Percentiles rank a stretch among this genome's conserved stretches.
Evolutionary conservation across 768 basidiomycete species (phyloP).

Genomic region (Kwoniella pini): DNA sequence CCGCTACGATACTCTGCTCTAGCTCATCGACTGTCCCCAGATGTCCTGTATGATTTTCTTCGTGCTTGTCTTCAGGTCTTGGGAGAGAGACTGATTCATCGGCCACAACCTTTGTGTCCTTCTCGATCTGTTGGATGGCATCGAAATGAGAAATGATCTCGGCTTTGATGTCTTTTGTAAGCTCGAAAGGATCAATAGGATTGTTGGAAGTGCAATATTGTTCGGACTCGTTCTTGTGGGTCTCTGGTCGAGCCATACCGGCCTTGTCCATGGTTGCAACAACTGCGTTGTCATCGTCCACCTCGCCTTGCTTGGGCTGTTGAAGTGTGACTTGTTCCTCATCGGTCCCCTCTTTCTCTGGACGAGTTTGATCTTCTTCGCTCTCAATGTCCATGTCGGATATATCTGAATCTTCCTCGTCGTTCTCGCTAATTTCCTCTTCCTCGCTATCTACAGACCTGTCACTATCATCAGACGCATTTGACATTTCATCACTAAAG

Average conservation of each 20-base stretch:
- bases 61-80: too few species aligned
- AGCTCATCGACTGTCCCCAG: too few species aligned
- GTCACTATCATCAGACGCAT: too few species aligned
- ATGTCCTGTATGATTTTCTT: too few species aligned
- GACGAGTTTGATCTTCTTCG: too few species aligned
- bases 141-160: background rate
- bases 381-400: background rate
- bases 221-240: conserved; percentile 7
- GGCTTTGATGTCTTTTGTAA: background rate
- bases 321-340: background rate
- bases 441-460: too few species aligned
- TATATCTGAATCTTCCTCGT: too few species aligned
- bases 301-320: background rate
- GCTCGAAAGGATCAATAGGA: background rate
- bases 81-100: too few species aligned
- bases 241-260: background rate
- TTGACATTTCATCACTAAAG: too few species aligned
- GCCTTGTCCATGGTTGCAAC: conserved; percentile 3
- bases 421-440: background rate
- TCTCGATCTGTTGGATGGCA: too few species aligned
- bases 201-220: background rate
- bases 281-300: conserved; percentile 4
- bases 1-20: too few species aligned
- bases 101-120: too few species aligned
- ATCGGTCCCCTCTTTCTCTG: background rate